Base-by-base conservation (phyloP, 768 basidiomycete genomes). In the Kwoniella newhampshirensis region DNA sequence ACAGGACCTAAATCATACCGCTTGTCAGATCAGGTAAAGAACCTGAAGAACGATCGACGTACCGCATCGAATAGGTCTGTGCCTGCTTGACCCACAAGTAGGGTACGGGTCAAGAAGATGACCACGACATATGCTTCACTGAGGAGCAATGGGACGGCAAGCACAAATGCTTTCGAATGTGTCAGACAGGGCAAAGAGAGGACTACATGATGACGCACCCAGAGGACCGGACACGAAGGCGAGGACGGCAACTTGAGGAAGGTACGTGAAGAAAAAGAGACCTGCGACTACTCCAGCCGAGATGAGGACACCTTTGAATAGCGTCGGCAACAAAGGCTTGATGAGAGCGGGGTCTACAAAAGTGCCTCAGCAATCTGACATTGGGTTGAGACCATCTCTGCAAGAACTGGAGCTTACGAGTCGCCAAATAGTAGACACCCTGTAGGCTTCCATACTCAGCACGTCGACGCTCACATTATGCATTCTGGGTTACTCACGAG, bases 221-320 rank as follows among this genome's bases (percentile, higher is more conserved):
- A 87, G 79, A 4, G 86, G 85, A 1, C 86, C 87, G 0, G 82
- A 81, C 63, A 87, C 79, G 51, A 86, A 61, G 1, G 84, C 81
- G 36, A 86, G 82, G 44, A 87, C 70, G 39, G 83, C 84, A 32
- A 84, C 82, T 67, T 86, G 85, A 2, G 87, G 87, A 8, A 86
- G 64, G 76, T 85, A 88, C 43, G 77, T 71, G 58, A 78, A 71
- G 41, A 69, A 48, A 64, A 85, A 84, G 62, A 85, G 61, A 3
- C 51, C 57, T 5, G 58, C 57, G 47, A 78, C 62, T 32, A 78
- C 69, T 9, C 51, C 68, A 27, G 73, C 20, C 1, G 71, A 70
- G 28, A 73, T 49, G 13, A 66, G 32, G 12, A 67, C 54, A 6
- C 72, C 71, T 51, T 71, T 73, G 60, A 73, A 25, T 3, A 77